Conservation (phyloP, 106 monocot species). For the Acorus gramineus region DNA sequence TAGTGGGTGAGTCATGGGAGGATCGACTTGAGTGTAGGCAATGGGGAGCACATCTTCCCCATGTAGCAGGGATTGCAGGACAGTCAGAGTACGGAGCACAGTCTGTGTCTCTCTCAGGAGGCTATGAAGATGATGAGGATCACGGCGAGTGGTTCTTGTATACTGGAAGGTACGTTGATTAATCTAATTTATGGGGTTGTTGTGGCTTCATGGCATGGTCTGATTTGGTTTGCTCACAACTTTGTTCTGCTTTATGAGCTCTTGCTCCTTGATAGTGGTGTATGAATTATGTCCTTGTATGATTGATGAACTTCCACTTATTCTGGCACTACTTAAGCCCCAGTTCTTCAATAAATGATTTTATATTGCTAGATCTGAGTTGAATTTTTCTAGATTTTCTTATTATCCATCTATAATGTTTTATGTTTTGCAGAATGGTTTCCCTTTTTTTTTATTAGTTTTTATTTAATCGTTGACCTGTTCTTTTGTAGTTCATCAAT, state of each 20-base stretch:
- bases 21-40: slow-evolving; percentile 89
- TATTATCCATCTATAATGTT: too few relatives aligned
- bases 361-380: too few relatives aligned
- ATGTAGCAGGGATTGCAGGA: slow-evolving; percentile 97
- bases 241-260: too few relatives aligned
- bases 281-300: too few relatives aligned
- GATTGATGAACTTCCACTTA: too few relatives aligned
- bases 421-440: not conserved
- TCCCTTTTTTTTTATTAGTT: not conserved
- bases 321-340: too few relatives aligned
- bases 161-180: slow-evolving; percentile 69
- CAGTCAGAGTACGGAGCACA: slow-evolving; percentile 83
- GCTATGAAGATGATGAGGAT: slow-evolving; percentile 95
- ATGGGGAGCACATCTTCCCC: slow-evolving; percentile 94
- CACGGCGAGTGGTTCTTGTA: slow-evolving; percentile 99
- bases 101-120: slow-evolving; percentile 96
- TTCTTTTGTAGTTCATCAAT: not conserved
- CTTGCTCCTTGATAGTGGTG: too few relatives aligned
- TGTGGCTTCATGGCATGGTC: too few relatives aligned
- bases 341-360: too few relatives aligned
- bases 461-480: not conserved
- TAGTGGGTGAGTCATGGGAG: slow-evolving; percentile 81
- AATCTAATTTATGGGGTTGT: not conserved
- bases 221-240: too few relatives aligned
- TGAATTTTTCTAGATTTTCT: too few relatives aligned